Percentiles rank a stretch among this genome's conserved stretches.
Evolutionary conservation across 345 rosid genomes (phyloP).

Genomic region (rapeseed (Brassica napus)): DNA sequence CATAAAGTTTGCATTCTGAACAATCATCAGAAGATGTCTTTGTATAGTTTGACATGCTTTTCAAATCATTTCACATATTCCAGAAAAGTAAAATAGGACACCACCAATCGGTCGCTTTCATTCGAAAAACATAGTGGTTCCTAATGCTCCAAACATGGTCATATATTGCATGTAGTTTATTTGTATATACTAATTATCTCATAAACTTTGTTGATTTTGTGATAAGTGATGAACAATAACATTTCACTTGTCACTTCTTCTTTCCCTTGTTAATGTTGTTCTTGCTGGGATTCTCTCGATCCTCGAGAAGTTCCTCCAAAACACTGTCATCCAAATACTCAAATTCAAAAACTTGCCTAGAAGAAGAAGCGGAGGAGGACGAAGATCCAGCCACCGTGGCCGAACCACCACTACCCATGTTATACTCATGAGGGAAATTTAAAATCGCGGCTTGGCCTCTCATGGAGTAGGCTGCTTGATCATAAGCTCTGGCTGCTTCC

Average conservation of each 20-base stretch:
- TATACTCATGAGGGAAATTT: constrained; percentile 79
- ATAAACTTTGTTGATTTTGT: not conserved
- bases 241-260: constrained; percentile 18
- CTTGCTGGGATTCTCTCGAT: constrained; percentile 46
- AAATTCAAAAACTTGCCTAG: constrained; percentile 67
- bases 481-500: constrained; percentile 89
- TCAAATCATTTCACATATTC: not conserved
- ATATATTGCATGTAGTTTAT: not conserved
- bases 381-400: constrained; percentile 19
- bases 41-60: not conserved
- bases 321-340: constrained; percentile 75
- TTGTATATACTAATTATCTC: not conserved
- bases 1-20: not conserved
- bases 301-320: constrained; percentile 78
- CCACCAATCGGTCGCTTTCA: not conserved
- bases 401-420: constrained; percentile 35
- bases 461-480: constrained; percentile 80
- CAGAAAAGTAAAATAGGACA: not conserved
- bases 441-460: constrained; percentile 78
- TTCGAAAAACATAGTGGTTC: not conserved
- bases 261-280: constrained; percentile 17
- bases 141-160: not conserved
- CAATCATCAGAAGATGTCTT: not conserved
- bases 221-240: constrained; percentile 3
- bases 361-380: constrained; percentile 44